These are phyloP conservation scores for Cladosporium oxysporum DNA, from an alignment of 2,329 filamentous ascomycete genomes.

Conservation along the genomic window DNA sequence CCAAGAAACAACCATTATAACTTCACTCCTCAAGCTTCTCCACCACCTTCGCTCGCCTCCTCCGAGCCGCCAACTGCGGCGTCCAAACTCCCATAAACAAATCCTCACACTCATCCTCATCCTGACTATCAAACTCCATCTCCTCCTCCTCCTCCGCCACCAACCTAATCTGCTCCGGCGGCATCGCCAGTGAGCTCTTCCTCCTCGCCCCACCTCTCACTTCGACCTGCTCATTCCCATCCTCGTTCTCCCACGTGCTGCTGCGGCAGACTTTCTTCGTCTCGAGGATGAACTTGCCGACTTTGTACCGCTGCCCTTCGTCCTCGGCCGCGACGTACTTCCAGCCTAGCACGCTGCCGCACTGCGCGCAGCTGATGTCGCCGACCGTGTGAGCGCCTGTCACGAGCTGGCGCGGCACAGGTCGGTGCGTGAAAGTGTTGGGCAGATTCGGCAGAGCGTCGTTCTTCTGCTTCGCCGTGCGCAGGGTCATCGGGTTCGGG, in stretches of 20 bases:
- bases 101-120: constrained; percentile 68
- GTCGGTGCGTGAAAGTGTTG: constrained; percentile 59
- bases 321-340: constrained; percentile 66
- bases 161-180: constrained; percentile 25
- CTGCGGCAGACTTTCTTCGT: constrained; percentile 56
- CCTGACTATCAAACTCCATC: constrained; percentile 64
- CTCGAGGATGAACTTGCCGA: constrained; percentile 68
- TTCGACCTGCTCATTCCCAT: constrained; percentile 26
- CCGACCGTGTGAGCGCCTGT: constrained; percentile 64
- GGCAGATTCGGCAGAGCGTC: constrained; percentile 48
- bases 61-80: constrained; percentile 52
- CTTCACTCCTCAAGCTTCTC: background rate
- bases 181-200: constrained; percentile 26
- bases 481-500: constrained; percentile 22
- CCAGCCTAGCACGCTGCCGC: constrained; percentile 61
- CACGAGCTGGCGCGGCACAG: constrained; percentile 60
- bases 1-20: background rate
- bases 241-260: constrained; percentile 54
- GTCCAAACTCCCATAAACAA: constrained; percentile 65
- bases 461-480: constrained; percentile 30
- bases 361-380: constrained; percentile 60
- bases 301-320: constrained; percentile 63
- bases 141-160: constrained; percentile 32
- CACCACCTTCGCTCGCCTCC: constrained; percentile 41
- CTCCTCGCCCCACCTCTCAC: constrained; percentile 19